phyloP scores from a whole-genome alignment of 2,329 filamentous ascomycete genomes.

The Penicillium polonicum region DNA sequence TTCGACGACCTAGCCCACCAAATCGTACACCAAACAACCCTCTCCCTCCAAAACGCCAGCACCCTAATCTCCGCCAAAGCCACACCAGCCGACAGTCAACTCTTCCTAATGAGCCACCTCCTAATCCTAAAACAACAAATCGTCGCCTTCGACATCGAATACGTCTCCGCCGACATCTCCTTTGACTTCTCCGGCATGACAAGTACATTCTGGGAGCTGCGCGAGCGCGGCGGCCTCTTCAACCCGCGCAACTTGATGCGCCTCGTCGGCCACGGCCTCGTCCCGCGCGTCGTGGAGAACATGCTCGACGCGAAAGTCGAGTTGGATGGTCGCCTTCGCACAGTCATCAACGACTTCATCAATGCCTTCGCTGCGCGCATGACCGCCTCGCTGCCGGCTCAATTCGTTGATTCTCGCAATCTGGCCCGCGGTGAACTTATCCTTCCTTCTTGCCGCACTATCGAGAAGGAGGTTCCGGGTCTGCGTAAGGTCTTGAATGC shows the following conservation, averaged over 20 bases:
- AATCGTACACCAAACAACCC: slow-evolving; percentile 87
- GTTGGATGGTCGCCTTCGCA: slow-evolving; percentile 61
- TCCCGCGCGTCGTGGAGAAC: slow-evolving; percentile 67
- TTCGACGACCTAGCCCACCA: slow-evolving; percentile 72
- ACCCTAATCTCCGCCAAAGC: slow-evolving; percentile 64
- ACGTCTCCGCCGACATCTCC: slow-evolving; percentile 62
- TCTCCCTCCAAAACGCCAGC: slow-evolving; percentile 76
- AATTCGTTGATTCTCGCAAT: slow-evolving; percentile 39
- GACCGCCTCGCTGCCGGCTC: slow-evolving; percentile 49
- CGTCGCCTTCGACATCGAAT: slow-evolving; percentile 90
- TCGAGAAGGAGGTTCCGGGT: slow-evolving; percentile 58
- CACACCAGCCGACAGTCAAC: slow-evolving; percentile 68
- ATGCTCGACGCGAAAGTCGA: slow-evolving; percentile 71
- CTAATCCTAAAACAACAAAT: slow-evolving; percentile 95
- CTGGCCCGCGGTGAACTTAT: slow-evolving; percentile 43
- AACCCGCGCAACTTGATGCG: slow-evolving; percentile 63
- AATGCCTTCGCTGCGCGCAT: slow-evolving; percentile 57
- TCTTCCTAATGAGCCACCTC: slow-evolving; percentile 93
- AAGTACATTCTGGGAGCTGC: slow-evolving; percentile 66
- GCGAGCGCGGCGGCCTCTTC: slow-evolving; percentile 64
- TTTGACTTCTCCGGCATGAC: slow-evolving; percentile 67
- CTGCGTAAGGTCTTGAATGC: slow-evolving; percentile 59
- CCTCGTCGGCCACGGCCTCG: slow-evolving; percentile 56
- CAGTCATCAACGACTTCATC: slow-evolving; percentile 67
- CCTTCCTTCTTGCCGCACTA: slow-evolving; percentile 51